A percentile compares a stretch with the other conserved stretches of the same genome.
These are phyloP conservation scores for Trametes hirsuta DNA, from an alignment of 1,284 basidiomycete species.

Conservation along the genomic window DNA sequence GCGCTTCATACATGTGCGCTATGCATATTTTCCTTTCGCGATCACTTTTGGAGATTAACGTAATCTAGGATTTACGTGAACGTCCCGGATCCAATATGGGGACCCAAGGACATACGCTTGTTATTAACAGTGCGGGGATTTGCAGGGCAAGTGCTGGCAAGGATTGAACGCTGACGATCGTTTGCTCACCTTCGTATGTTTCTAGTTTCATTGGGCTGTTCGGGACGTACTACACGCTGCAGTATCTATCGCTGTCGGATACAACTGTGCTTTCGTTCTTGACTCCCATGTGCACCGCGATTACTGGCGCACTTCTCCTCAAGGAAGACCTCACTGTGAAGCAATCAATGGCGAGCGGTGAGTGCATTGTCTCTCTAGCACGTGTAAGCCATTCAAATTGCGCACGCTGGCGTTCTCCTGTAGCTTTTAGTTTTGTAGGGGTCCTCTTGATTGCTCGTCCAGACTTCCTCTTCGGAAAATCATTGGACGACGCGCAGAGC, in stretches of 20 bases:
- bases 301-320: conserved; percentile 69
- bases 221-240: conserved; percentile 69
- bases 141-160: conserved; percentile 1
- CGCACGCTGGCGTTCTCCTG: neutral
- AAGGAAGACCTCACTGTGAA: conserved; percentile 62
- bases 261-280: conserved; percentile 79
- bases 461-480: conserved; percentile 33
- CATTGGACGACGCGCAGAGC: conserved; percentile 4
- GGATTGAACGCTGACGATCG: no score
- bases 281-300: conserved; percentile 64
- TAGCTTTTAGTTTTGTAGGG: conserved; percentile 48
- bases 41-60: no score
- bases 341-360: conserved; percentile 66
- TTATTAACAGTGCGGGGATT: conserved; percentile 48
- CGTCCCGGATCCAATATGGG: conserved; percentile 67
- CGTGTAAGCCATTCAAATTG: neutral
- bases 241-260: conserved; percentile 64
- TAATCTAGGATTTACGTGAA: conserved; percentile 49
- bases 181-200: neutral
- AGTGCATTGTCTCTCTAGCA: conserved; percentile 42
- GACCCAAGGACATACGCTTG: conserved; percentile 67
- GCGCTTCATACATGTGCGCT: conserved; percentile 45
- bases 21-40: neutral
- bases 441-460: conserved; percentile 53
- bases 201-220: conserved; percentile 61